Percentiles rank a stretch among this genome's conserved stretches.
phyloP scores from a whole-genome alignment of 2,329 filamentous ascomycete genomes.

The Juglanconis oblonga region DNA sequence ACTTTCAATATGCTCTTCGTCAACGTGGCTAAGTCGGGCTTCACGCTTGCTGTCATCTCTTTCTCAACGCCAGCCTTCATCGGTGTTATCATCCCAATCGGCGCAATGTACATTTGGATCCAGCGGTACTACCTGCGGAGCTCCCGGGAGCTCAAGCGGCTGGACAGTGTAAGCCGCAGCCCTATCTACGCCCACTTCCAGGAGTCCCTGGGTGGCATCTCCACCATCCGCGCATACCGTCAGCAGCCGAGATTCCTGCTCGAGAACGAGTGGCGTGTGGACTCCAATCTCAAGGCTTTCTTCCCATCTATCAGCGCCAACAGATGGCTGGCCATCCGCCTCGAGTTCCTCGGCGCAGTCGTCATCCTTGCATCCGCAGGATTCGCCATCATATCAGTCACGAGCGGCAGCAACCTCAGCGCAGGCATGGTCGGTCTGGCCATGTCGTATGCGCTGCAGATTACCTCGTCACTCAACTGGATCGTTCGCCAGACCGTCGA shows the following conservation, averaged over 20 bases:
- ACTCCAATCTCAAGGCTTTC: conserved; percentile 90
- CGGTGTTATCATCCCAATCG: conserved; percentile 75
- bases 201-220: conserved; percentile 89
- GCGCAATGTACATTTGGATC: conserved; percentile 82
- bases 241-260: conserved; percentile 83
- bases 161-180: conserved; percentile 92
- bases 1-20: conserved; percentile 97
- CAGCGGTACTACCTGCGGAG: conserved; percentile 96
- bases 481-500: conserved; percentile 98
- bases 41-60: conserved; percentile 85
- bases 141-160: conserved; percentile 90
- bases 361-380: conserved; percentile 87
- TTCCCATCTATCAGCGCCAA: conserved; percentile 94
- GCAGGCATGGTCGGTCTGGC: conserved; percentile 82
- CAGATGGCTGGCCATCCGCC: conserved; percentile 88
- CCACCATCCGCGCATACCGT: conserved; percentile 91
- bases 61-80: conserved; percentile 77
- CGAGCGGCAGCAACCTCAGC: conserved; percentile 60
- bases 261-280: conserved; percentile 97
- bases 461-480: conserved; percentile 97
- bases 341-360: conserved; percentile 92
- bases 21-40: conserved; percentile 70
- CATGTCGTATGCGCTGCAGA: conserved; percentile 97
- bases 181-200: conserved; percentile 99
- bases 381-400: conserved; percentile 77